Evolutionary conservation across 2,329 filamentous ascomycete species (phyloP).

Genomic region (Beauveria bassiana): DNA sequence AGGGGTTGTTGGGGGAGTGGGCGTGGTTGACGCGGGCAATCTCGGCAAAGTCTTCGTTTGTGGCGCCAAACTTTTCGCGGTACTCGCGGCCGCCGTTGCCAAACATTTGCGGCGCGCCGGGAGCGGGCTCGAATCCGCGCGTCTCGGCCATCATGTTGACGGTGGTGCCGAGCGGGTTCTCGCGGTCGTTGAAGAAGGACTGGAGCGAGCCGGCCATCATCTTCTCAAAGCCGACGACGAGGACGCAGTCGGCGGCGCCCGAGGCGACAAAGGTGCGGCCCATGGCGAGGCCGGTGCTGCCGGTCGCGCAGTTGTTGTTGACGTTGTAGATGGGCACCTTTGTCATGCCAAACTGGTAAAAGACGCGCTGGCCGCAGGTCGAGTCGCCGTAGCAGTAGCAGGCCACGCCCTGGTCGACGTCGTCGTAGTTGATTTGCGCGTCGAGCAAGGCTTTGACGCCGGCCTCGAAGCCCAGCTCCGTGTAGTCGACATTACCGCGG

Average conservation of each 20-base stretch:
- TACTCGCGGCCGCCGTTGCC: slow-evolving; percentile 92
- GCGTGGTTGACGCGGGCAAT: slow-evolving; percentile 89
- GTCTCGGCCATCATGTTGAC: slow-evolving; percentile 76
- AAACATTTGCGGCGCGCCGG: slow-evolving; percentile 86
- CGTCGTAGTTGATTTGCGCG: slow-evolving; percentile 91
- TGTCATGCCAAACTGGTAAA: slow-evolving; percentile 98
- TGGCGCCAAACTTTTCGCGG: slow-evolving; percentile 91
- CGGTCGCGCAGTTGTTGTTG: slow-evolving; percentile 98
- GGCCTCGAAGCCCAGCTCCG: slow-evolving; percentile 87
- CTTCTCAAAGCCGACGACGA: slow-evolving; percentile 96
- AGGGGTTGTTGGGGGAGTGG: slow-evolving; percentile 87
- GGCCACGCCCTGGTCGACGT: slow-evolving; percentile 90
- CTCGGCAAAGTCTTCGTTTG: slow-evolving; percentile 80
- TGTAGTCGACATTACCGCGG: slow-evolving; percentile 87
- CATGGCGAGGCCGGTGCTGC: slow-evolving; percentile 84
- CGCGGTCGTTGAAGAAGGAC: slow-evolving; percentile 75
- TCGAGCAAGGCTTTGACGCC: slow-evolving; percentile 80
- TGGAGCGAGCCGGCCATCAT: slow-evolving; percentile 90
- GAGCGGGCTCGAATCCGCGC: slow-evolving; percentile 71
- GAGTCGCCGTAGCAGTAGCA: slow-evolving; percentile 98
- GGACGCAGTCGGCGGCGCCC: slow-evolving; percentile 76
- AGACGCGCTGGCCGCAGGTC: slow-evolving; percentile 90
- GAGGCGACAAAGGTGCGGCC: slow-evolving; percentile 70
- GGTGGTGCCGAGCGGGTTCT: slow-evolving; percentile 68
- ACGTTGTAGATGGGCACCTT: slow-evolving; percentile 95